Percentiles rank a stretch among this genome's conserved stretches.
Conservation (phyloP, 2,329 filamentous ascomycete species). For the Zalaria obscura region DNA sequence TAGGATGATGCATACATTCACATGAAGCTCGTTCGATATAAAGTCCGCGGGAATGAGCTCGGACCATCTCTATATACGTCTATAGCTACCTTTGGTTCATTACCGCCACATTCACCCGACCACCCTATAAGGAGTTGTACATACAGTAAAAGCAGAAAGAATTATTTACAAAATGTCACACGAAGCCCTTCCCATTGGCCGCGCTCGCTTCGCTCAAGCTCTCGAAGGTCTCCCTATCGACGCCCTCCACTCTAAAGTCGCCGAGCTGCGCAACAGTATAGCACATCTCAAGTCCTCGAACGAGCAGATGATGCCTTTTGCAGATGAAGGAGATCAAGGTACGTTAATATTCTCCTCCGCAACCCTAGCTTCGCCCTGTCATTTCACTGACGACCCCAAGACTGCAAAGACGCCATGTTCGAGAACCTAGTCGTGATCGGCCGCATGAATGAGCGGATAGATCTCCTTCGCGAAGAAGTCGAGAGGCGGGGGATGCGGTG, state of each 20-base stretch:
- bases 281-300: constrained; percentile 62
- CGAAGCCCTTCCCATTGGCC: constrained; percentile 14
- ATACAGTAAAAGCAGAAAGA: background rate
- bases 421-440: constrained; percentile 58
- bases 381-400: constrained; percentile 16
- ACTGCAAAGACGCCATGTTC: constrained; percentile 58
- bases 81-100: constrained; percentile 7
- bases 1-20: too few relatives aligned
- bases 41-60: too few relatives aligned
- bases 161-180: constrained; percentile 6
- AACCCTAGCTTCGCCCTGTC: background rate
- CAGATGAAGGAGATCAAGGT: constrained; percentile 41
- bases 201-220: constrained; percentile 32
- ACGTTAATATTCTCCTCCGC: background rate
- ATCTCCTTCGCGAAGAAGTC: constrained; percentile 50
- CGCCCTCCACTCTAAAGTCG: constrained; percentile 57
- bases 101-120: constrained; percentile 5
- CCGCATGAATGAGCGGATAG: constrained; percentile 53
- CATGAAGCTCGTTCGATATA: too few relatives aligned
- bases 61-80: too few relatives aligned
- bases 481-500: constrained; percentile 44
- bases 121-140: background rate
- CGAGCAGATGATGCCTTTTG: constrained; percentile 55
- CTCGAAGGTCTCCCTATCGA: constrained; percentile 51
- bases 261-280: constrained; percentile 63